These are phyloP conservation scores for Cyberlindnera euphorbiiphila DNA, from an alignment of 805 yeast genomes.

Conservation along the genomic window DNA sequence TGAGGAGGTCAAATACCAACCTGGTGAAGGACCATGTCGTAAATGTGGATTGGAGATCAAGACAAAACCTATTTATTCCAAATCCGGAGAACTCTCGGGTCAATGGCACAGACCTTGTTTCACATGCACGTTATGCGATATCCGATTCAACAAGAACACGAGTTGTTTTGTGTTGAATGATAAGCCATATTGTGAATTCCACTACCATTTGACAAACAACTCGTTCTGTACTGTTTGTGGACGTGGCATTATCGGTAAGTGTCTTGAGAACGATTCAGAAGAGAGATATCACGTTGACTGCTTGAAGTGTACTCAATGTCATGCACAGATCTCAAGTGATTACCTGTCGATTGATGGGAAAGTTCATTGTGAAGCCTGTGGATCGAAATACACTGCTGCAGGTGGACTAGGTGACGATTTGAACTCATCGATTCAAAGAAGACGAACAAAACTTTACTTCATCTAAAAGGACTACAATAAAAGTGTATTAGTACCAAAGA, in stretches of 20 bases:
- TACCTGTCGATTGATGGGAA: slow-evolving; percentile 47
- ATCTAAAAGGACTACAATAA: slow-evolving; percentile 7
- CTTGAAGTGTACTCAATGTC: slow-evolving; percentile 64
- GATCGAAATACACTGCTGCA: slow-evolving; percentile 8
- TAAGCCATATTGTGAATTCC: slow-evolving; percentile 75
- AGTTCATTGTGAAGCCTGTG: slow-evolving; percentile 47
- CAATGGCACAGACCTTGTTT: slow-evolving; percentile 94
- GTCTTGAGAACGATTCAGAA: slow-evolving; percentile 70
- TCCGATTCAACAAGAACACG: slow-evolving; percentile 52
- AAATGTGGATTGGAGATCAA: slow-evolving; percentile 54
- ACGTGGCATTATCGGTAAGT: slow-evolving; percentile 82
- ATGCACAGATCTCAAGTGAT: slow-evolving; percentile 45
- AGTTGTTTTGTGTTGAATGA: slow-evolving; percentile 77
- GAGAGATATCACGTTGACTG: slow-evolving; percentile 78
- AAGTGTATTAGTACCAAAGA: background rate
- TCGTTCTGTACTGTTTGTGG: slow-evolving; percentile 72
- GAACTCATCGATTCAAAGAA: slow-evolving; percentile 21
- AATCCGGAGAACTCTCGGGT: slow-evolving; percentile 75
- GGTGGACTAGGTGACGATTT: background rate
- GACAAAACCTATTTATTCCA: slow-evolving; percentile 75
- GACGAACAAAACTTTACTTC: slow-evolving; percentile 27
- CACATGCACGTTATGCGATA: slow-evolving; percentile 61
- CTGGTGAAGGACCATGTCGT: slow-evolving; percentile 83
- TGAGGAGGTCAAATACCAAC: slow-evolving; percentile 38
- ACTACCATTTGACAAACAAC: slow-evolving; percentile 70